A percentile compares a stretch with the other conserved stretches of the same genome.
These are phyloP conservation scores for Cryptosporidium tyzzeri DNA, from an alignment of 169 alveolate species.

Conservation along the genomic window DNA sequence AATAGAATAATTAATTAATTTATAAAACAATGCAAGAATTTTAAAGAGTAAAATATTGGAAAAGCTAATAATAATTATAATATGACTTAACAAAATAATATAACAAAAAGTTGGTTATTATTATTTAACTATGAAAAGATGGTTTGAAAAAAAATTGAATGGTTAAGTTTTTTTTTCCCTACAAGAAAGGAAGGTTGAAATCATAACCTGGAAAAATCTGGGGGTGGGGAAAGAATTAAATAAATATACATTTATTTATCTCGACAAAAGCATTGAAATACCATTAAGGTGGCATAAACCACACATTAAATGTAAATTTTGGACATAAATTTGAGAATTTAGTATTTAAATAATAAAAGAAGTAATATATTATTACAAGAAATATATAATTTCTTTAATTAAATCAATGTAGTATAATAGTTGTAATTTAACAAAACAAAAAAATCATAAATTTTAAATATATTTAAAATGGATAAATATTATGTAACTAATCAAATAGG, in stretches of 20 bases:
- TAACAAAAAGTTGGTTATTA: too few relatives aligned
- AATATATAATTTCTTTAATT: neutral
- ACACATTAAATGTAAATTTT: constrained; percentile 8
- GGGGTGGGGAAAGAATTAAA: too few relatives aligned
- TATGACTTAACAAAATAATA: too few relatives aligned
- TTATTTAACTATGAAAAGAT: neutral
- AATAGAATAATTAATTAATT: too few relatives aligned
- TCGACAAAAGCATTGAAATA: neutral
- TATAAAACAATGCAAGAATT: too few relatives aligned
- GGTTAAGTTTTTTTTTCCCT: neutral
- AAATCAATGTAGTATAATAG: neutral
- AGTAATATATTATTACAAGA: too few relatives aligned
- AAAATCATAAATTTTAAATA: neutral
- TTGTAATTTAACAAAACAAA: neutral
- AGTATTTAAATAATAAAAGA: neutral
- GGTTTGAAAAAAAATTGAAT: neutral
- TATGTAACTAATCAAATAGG: constrained; percentile 37
- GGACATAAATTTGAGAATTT: constrained; percentile 2
- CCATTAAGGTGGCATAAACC: neutral
- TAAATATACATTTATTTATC: too few relatives aligned
- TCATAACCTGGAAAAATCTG: neutral
- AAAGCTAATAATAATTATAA: too few relatives aligned
- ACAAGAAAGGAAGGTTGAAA: neutral
- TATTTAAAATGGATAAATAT: constrained; percentile 34
- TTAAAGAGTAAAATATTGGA: too few relatives aligned